Base-by-base conservation (phyloP, 768 basidiomycete genomes). In the Leccinum uliginosum region DNA sequence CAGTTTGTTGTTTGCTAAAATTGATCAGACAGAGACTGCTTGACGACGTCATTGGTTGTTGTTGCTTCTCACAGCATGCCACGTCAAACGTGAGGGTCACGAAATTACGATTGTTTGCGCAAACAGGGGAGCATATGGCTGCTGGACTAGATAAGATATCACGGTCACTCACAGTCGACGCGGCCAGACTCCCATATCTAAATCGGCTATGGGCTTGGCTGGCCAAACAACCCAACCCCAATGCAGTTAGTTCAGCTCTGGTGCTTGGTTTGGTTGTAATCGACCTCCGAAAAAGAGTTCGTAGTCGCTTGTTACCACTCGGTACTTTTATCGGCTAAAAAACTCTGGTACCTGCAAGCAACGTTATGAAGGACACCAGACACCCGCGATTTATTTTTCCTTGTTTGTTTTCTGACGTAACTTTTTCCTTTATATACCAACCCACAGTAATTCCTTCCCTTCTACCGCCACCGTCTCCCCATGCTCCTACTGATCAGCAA, bases 111-210 rank as follows among this genome's bases (percentile, higher is more conserved):
- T 32, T 19, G 32, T 48, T 61, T 38, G 24, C 50, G 51, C 38
- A 24, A 11, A 21, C 15, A n/a, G 3, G 23, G 38, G 19, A 24
- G 29, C 17, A 26, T 44, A 24, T 43, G 54, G 19, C 24, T 54
- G n/a, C 27, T 12, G n/a, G 35, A n/a, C 26, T 11, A 49, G 60
- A 61, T 62, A 57, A 61, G 60, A 61, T 61, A 54, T 17, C 8
- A 24, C 29, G 35, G 26, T 12, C n/a, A 10, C 38, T n/a, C 38
- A 38, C 9, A 19, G n/a, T 38, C 24, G 43, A 50, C 27, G 6
- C 6, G 19, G 47, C 32, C 54, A 24, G 54, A 40, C 19, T 17
- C 26, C 40, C 40, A 12, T 11, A 19, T 43, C 19, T 0, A 43
- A 43, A 21, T 21, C 19, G 40, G 40, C 19, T 43, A 19, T 19